Percentiles rank a stretch among this genome's conserved stretches.
phyloP scores from a whole-genome alignment of 768 basidiomycete species.

The Hysterangium stoloniferum region DNA sequence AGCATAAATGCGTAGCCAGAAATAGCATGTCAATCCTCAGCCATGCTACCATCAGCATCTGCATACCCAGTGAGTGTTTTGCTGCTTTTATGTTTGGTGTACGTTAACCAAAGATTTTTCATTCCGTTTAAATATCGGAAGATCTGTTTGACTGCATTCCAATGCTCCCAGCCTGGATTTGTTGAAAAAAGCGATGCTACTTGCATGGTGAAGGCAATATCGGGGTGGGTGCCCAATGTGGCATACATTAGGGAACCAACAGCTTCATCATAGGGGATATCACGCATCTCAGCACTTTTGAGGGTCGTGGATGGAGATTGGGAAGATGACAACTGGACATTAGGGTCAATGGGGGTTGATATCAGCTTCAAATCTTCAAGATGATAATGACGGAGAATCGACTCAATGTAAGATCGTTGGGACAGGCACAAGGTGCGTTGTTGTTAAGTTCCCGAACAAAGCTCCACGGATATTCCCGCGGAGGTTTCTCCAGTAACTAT shows the following conservation, averaged over 20 bases:
- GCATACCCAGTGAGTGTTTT: slow-evolving; percentile 8
- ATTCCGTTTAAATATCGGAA: slow-evolving; percentile 9
- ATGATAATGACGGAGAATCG: background rate
- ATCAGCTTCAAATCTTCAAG: background rate
- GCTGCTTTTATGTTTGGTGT: slow-evolving; percentile 17
- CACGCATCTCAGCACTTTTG: background rate
- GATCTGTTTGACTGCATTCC: slow-evolving; percentile 7
- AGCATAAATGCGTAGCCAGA: slow-evolving; percentile 29
- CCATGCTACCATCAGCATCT: slow-evolving; percentile 28
- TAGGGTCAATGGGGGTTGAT: background rate
- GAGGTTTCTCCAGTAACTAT: too few species aligned
- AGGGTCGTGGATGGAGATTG: background rate
- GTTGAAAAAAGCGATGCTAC: slow-evolving; percentile 1
- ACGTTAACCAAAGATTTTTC: slow-evolving; percentile 13
- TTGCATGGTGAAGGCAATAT: slow-evolving; percentile 11
- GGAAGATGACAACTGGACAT: background rate
- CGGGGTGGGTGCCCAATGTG: slow-evolving; percentile 9
- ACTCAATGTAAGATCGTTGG: background rate
- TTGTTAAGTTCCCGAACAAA: too few species aligned
- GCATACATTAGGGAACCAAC: slow-evolving; percentile 17
- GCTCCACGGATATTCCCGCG: too few species aligned
- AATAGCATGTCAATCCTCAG: slow-evolving; percentile 19
- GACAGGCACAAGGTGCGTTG: background rate
- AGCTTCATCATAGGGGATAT: background rate
- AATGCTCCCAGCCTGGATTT: slow-evolving; percentile 4